These are phyloP conservation scores for Cercophora scortea DNA, from an alignment of 495 filamentous ascomycete genomes.

Conservation along the genomic window DNA sequence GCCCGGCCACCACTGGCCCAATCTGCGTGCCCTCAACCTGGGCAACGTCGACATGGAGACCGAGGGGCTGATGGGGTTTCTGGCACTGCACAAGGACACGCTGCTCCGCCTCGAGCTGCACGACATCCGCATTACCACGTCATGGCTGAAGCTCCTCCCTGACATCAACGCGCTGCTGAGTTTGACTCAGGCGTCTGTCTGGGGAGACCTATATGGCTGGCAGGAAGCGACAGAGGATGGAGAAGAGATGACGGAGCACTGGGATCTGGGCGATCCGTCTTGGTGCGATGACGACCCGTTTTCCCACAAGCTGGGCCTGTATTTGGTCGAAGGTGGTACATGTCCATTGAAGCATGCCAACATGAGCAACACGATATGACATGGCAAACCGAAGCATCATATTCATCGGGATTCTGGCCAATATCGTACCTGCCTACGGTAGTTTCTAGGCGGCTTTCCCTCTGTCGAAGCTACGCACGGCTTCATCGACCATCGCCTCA, in stretches of 20 bases:
- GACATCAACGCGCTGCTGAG: not conserved
- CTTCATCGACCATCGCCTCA: constrained; percentile 20
- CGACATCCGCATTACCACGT: not conserved
- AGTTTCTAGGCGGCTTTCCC: not conserved
- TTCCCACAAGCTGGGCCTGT: not conserved
- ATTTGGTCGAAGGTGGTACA: too few relatives aligned
- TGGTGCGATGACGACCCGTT: not conserved
- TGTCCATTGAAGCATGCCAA: not conserved
- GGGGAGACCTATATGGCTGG: not conserved
- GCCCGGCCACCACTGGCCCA: not conserved
- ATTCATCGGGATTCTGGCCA: not conserved
- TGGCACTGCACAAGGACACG: not conserved
- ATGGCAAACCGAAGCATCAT: not conserved
- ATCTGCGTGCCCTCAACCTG: not conserved
- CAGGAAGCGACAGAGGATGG: not conserved
- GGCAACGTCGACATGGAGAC: not conserved
- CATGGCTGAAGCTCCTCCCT: not conserved
- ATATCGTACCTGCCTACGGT: not conserved
- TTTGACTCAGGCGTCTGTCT: not conserved
- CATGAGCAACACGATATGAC: not conserved
- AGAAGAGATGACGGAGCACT: not conserved
- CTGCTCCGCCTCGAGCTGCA: not conserved
- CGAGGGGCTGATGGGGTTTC: not conserved
- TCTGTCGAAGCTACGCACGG: not conserved
- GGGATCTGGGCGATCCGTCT: not conserved